Conservation (phyloP, 106 monocot genomes). For the Dendrobium officinale region DNA sequence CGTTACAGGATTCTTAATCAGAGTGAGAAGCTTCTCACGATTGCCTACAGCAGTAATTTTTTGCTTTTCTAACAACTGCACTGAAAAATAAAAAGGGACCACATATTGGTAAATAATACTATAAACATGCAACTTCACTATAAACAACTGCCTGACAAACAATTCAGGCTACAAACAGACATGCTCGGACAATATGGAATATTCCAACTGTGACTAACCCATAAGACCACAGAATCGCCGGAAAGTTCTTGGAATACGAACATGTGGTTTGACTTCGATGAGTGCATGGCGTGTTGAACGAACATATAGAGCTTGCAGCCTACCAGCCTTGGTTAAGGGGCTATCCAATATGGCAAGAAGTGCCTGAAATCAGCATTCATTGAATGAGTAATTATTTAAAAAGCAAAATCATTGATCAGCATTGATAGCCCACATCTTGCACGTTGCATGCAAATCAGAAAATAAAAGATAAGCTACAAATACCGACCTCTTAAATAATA, state of each 20-base stretch:
- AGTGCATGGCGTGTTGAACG: slow-evolving; percentile 78
- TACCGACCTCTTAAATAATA: background rate
- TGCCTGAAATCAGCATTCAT: slow-evolving; percentile 32
- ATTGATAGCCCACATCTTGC: background rate
- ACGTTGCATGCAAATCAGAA: background rate
- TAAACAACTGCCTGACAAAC: no score
- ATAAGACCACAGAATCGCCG: slow-evolving; percentile 90
- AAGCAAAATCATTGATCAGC: background rate
- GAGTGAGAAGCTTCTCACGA: slow-evolving; percentile 88
- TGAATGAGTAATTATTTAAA: background rate
- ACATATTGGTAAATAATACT: background rate
- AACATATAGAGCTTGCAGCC: slow-evolving; percentile 81
- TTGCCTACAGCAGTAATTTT: slow-evolving; percentile 77
- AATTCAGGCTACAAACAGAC: background rate
- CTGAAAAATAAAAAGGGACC: slow-evolving; percentile 22
- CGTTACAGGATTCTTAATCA: slow-evolving; percentile 90
- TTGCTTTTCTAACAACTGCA: slow-evolving; percentile 62
- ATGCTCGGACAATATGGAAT: background rate
- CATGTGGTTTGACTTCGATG: slow-evolving; percentile 91
- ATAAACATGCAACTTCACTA: background rate
- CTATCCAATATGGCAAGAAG: slow-evolving; percentile 95
- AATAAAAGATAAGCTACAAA: background rate
- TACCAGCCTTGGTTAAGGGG: slow-evolving; percentile 86
- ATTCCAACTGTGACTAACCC: slow-evolving; percentile 50
- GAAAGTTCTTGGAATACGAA: slow-evolving; percentile 88